A percentile compares a stretch with the other conserved stretches of the same genome.
phyloP scores from a whole-genome alignment of 2,329 filamentous ascomycete genomes.

The Claviceps purpurea region DNA sequence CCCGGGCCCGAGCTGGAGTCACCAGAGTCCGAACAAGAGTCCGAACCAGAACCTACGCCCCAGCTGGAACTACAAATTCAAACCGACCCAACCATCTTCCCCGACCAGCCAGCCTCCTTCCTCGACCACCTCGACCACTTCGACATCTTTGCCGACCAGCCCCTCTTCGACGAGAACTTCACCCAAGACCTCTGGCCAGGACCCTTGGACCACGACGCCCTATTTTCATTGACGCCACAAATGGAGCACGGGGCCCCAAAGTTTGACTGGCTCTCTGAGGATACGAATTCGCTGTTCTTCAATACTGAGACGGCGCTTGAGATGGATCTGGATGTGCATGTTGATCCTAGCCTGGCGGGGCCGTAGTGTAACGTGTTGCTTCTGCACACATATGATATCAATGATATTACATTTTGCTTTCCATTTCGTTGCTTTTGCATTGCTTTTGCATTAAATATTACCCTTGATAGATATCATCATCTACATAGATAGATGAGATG shows the following conservation, averaged over 20 bases:
- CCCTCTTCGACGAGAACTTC: slow-evolving; percentile 11
- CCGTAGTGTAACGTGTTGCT: slow-evolving; percentile 2
- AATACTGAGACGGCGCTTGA: slow-evolving; percentile 14
- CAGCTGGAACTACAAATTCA: not conserved
- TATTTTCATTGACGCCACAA: slow-evolving; percentile 18
- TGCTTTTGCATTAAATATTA: no score
- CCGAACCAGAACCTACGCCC: not conserved
- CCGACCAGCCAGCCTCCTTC: slow-evolving; percentile 12
- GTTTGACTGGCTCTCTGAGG: slow-evolving; percentile 30
- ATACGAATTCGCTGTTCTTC: slow-evolving; percentile 29
- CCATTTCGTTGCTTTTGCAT: no score
- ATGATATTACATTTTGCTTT: no score
- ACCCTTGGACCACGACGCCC: slow-evolving; percentile 15
- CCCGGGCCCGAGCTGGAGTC: not conserved
- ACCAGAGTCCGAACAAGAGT: not conserved
- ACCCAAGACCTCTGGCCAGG: slow-evolving; percentile 13
- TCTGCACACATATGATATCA: no score
- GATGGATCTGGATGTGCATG: slow-evolving; percentile 15
- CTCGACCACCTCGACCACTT: slow-evolving; percentile 12
- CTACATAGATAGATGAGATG: no score
- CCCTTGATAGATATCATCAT: no score
- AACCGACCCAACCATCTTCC: not conserved
- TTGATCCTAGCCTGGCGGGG: slow-evolving; percentile 20
- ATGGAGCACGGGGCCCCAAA: slow-evolving; percentile 19
- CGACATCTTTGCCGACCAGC: slow-evolving; percentile 5